Conservation (phyloP, 352 stramenopile genomes). For the Phytophthora quininea region DNA sequence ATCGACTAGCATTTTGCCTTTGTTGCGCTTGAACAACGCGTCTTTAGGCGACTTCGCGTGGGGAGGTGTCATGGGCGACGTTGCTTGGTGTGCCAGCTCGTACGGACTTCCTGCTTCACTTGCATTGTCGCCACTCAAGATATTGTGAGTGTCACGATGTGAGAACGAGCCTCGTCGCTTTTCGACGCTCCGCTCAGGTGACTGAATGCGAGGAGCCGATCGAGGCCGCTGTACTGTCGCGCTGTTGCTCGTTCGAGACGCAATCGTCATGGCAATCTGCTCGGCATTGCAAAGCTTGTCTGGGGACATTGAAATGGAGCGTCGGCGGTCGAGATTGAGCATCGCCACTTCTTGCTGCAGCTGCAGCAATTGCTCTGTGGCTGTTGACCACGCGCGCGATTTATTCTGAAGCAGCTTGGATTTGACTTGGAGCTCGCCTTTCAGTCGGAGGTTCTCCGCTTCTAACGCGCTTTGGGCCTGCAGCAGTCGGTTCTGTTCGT, state of each 20-base stretch:
- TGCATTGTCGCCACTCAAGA: conserved; percentile 1
- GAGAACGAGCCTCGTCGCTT: conserved; percentile 31
- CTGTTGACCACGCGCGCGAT: conserved; percentile 79
- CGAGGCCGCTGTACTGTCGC: conserved; percentile 15
- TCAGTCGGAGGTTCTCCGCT: conserved; percentile 74
- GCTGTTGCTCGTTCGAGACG: conserved; percentile 16
- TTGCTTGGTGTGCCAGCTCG: conserved; percentile 18
- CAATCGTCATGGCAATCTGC: conserved; percentile 31
- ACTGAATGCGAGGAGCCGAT: conserved; percentile 29
- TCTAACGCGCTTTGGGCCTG: conserved; percentile 66
- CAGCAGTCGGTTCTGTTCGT: conserved; percentile 61
- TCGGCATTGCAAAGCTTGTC: conserved; percentile 20
- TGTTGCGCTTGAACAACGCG: conserved; percentile 17
- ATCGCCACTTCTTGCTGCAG: conserved; percentile 85
- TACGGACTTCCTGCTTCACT: conserved; percentile 1
- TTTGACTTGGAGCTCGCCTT: conserved; percentile 81
- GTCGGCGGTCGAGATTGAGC: conserved; percentile 66
- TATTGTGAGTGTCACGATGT: conserved; percentile 6
- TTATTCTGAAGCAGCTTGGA: conserved; percentile 86
- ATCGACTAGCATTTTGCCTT: conserved; percentile 28
- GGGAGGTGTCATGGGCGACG: conserved; percentile 7
- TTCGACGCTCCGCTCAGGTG: conserved; percentile 29
- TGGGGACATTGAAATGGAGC: conserved; percentile 11
- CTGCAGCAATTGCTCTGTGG: conserved; percentile 76
- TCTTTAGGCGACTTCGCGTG: background rate